A percentile compares a stretch with the other conserved stretches of the same genome.
These are phyloP conservation scores for Vaccinium corymbosum DNA, from an alignment of 148 eudicot species.

Conservation along the genomic window DNA sequence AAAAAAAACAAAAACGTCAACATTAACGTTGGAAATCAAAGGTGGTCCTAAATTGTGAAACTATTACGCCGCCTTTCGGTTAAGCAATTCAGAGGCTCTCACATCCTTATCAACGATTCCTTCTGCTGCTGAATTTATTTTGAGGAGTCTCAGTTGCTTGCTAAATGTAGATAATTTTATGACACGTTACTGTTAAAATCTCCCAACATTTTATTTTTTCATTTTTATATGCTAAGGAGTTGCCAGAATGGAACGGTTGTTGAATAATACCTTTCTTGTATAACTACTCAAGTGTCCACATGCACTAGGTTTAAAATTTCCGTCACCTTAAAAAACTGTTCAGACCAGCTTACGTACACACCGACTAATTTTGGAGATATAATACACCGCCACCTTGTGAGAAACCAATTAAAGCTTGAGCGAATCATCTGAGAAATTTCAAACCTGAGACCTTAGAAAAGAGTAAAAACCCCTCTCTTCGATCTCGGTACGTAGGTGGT, in stretches of 20 bases:
- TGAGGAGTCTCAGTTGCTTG: conserved; percentile 6
- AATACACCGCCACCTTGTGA: background rate
- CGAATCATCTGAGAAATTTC: background rate
- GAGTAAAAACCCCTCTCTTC: too few species aligned
- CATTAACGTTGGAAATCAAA: background rate
- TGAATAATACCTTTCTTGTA: background rate
- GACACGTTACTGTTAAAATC: background rate
- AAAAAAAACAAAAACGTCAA: too few species aligned
- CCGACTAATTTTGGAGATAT: background rate
- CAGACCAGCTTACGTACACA: background rate
- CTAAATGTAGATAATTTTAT: background rate
- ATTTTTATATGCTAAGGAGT: background rate
- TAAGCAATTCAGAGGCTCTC: background rate
- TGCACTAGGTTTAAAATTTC: too few species aligned
- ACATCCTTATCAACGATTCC: background rate
- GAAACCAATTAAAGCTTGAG: too few species aligned
- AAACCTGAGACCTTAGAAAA: background rate
- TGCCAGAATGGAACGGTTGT: background rate
- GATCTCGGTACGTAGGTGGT: too few species aligned
- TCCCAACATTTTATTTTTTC: background rate
- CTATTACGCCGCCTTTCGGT: conserved; percentile 3
- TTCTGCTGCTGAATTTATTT: background rate
- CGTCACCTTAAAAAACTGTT: background rate
- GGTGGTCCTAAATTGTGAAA: background rate
- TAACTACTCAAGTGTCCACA: too few species aligned